Percentiles rank a stretch among this genome's conserved stretches.
These are phyloP conservation scores for Cryphonectria radicalis DNA, from an alignment of 2,329 filamentous ascomycete species.

Conservation along the genomic window DNA sequence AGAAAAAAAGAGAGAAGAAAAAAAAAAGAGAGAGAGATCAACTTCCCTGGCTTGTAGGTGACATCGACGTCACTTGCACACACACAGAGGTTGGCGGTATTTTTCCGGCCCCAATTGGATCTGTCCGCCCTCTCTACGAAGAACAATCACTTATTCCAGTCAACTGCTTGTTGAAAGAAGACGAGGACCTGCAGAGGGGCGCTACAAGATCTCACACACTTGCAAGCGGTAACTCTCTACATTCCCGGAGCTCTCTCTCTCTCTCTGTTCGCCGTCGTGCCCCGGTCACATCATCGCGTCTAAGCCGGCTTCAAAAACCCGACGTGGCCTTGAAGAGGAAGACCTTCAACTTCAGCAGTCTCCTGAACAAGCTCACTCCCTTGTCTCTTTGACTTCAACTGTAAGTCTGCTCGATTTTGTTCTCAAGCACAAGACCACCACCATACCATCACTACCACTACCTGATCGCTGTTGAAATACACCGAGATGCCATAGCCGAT, in stretches of 20 bases:
- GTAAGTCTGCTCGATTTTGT: not conserved
- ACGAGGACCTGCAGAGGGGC: not conserved
- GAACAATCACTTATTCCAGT: not conserved
- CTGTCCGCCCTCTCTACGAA: not conserved
- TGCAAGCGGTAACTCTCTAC: not conserved
- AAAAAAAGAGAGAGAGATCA: not conserved
- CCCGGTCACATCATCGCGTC: slow-evolving; percentile 23
- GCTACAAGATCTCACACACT: not conserved
- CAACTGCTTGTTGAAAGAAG: not conserved
- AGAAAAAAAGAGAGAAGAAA: not conserved
- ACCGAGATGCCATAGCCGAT: not conserved
- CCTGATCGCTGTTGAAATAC: not conserved
- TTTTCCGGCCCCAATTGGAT: not conserved
- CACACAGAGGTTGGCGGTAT: not conserved
- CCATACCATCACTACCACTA: not conserved
- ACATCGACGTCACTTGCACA: slow-evolving; percentile 19
- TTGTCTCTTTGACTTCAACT: not conserved
- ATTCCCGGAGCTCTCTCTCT: slow-evolving; percentile 17
- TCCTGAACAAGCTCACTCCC: not conserved
- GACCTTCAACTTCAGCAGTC: not conserved
- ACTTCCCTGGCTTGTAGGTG: slow-evolving; percentile 4
- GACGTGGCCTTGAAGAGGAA: not conserved
- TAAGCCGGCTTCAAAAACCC: slow-evolving; percentile 16
- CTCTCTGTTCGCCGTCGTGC: slow-evolving; percentile 16
- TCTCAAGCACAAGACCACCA: not conserved